Conservation (phyloP, 345 rosid species). For the Brassica incana region DNA sequence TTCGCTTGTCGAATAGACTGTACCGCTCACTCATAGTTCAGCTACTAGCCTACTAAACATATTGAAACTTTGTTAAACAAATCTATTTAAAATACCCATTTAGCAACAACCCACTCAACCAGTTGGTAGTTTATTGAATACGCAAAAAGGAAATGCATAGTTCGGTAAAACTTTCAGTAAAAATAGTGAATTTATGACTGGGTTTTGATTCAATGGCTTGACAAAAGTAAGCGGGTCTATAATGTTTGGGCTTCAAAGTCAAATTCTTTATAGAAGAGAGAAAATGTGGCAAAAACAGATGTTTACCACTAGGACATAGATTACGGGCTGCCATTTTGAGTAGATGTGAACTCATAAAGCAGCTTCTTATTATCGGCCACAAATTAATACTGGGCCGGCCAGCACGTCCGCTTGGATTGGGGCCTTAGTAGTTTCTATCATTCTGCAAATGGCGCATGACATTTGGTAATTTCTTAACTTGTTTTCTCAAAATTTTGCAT, state of each 20-base stretch:
- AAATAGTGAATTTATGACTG: background rate
- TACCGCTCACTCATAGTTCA: background rate
- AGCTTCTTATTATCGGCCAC: background rate
- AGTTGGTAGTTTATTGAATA: background rate
- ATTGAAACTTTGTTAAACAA: too few species aligned
- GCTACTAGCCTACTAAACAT: too few species aligned
- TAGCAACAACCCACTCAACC: background rate
- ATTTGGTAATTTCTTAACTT: background rate
- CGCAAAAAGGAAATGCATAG: background rate
- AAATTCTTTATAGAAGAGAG: background rate
- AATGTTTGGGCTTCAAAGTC: background rate
- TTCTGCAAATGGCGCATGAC: background rate
- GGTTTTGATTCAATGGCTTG: background rate
- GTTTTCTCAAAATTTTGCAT: background rate
- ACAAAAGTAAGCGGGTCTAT: background rate
- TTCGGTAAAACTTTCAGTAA: background rate
- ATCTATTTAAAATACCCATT: too few species aligned
- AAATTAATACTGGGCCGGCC: background rate
- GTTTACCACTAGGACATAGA: background rate
- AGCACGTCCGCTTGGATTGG: background rate
- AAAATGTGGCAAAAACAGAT: background rate
- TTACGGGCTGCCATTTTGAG: background rate
- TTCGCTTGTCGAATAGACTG: background rate
- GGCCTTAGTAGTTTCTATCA: background rate
- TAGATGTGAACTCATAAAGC: background rate